Percentiles rank a stretch among this genome's conserved stretches.
phyloP scores from a whole-genome alignment of 495 filamentous ascomycete species.

The Tuber magnatum region DNA sequence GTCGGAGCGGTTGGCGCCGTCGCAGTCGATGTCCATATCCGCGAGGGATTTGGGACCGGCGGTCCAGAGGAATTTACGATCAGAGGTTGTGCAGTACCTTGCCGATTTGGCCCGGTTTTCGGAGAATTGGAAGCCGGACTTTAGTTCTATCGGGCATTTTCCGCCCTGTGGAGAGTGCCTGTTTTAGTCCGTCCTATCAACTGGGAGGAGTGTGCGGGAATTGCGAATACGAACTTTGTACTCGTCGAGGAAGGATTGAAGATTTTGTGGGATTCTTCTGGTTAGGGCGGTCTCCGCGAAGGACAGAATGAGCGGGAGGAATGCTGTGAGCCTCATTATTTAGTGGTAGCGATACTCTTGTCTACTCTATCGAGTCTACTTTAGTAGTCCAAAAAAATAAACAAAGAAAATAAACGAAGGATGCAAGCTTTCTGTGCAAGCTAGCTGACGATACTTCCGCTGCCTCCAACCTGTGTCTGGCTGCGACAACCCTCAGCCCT shows the following conservation, averaged over 20 bases:
- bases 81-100: slow-evolving; percentile 15
- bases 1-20: slow-evolving; percentile 49
- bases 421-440: not conserved
- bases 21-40: slow-evolving; percentile 65
- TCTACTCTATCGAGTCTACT: not conserved
- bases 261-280: slow-evolving; percentile 18
- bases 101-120: not conserved
- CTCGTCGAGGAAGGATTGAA: slow-evolving; percentile 24
- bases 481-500: not conserved
- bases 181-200: not conserved
- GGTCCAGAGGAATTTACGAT: slow-evolving; percentile 19
- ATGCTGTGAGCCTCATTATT: not conserved
- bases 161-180: not conserved
- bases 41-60: slow-evolving; percentile 14
- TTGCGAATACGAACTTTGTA: slow-evolving; percentile 17
- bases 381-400: not conserved
- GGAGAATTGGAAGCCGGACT: not conserved
- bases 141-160: not conserved
- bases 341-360: not conserved
- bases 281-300: not conserved
- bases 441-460: not conserved
- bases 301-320: not conserved
- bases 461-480: not conserved
- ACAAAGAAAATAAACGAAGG: not conserved
- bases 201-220: not conserved